Base-by-base conservation (phyloP, 2,329 filamentous ascomycete genomes). In the Venturia asperata region DNA sequence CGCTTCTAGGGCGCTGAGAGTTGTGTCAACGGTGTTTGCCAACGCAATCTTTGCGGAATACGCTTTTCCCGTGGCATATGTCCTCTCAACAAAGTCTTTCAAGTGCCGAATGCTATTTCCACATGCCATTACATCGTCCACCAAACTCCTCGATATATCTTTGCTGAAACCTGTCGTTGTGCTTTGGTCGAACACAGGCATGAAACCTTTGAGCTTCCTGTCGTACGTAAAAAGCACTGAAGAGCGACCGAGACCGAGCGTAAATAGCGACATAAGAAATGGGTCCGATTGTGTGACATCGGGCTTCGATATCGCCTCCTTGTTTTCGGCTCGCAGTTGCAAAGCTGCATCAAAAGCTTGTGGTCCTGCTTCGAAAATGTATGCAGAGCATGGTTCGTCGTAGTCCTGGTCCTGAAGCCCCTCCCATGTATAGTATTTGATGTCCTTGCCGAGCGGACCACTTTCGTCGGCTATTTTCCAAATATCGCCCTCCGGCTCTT, bases 191-290 rank as follows among this genome's bases (percentile, higher is more conserved):
- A 82, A 72, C 4, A 74, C 73, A 47, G 75, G 77, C 47, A 76
- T 73, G 69, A 92, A 91, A 0, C 76, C 77, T 30, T 75, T 76
- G 37, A 79, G 79, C 2, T 78, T 77, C 1, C 79, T 72, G 62
- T 87, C 78, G 80, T 85, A 91, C 0, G 75, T 72, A 73, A 91
- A 94, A 42, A 94, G 82, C 1, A 88, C 79, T 0, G 90, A 92
- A 47, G 86, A 87, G 61, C 89, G 82, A 0, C 90, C 90, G 6
- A 92, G 81, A 0, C 85, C 84, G 0, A 93, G 77, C 15, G 85
- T 83, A 67, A 88, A 78, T 0, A 93, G 77, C 13, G 86, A 87
- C 21, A 75, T 71, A 1, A 81, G 67, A 4, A 77, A 70, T 2
- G 75, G 69, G 56, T 77, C 70, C 19, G 71, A 70, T 21, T 75